Percentiles rank a stretch among this genome's conserved stretches.
phyloP scores from a whole-genome alignment of 2,329 filamentous ascomycete genomes.

The Magnaporthiopsis rhizophila region DNA sequence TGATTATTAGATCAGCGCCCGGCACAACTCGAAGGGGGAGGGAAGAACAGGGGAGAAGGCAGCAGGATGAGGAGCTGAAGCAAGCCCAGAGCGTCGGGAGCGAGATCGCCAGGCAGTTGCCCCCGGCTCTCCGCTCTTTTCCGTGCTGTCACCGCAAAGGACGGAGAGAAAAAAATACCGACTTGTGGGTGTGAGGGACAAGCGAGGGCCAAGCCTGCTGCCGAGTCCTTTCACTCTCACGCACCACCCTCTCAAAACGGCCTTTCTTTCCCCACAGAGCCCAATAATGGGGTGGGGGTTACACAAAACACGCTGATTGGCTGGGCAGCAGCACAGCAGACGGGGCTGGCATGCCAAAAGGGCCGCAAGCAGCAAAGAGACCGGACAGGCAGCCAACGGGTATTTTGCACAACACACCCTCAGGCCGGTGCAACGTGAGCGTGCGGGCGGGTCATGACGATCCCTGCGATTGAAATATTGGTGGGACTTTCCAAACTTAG shows the following conservation, averaged over 20 bases:
- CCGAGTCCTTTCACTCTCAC: too few relatives aligned
- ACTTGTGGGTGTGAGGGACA: too few relatives aligned
- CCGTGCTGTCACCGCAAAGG: not conserved
- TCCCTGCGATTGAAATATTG: not conserved
- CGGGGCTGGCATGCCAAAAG: not conserved
- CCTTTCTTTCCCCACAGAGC: not conserved
- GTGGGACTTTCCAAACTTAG: not conserved
- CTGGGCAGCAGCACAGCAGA: not conserved
- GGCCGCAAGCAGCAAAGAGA: not conserved
- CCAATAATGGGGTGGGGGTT: not conserved
- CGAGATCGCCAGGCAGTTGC: not conserved
- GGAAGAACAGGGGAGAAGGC: not conserved
- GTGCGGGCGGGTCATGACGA: not conserved
- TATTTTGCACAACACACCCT: not conserved
- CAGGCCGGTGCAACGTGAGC: not conserved
- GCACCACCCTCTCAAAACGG: not conserved
- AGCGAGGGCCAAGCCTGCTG: too few relatives aligned
- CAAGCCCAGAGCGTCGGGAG: not conserved
- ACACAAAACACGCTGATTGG: not conserved
- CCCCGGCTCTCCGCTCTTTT: not conserved
- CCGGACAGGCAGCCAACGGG: not conserved
- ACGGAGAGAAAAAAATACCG: not conserved
- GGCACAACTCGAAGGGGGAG: not conserved
- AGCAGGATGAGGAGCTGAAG: not conserved
- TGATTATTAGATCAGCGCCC: not conserved